Base-by-base conservation (phyloP, 2,329 filamentous ascomycete species). In the Trichoderma koningiopsis region DNA sequence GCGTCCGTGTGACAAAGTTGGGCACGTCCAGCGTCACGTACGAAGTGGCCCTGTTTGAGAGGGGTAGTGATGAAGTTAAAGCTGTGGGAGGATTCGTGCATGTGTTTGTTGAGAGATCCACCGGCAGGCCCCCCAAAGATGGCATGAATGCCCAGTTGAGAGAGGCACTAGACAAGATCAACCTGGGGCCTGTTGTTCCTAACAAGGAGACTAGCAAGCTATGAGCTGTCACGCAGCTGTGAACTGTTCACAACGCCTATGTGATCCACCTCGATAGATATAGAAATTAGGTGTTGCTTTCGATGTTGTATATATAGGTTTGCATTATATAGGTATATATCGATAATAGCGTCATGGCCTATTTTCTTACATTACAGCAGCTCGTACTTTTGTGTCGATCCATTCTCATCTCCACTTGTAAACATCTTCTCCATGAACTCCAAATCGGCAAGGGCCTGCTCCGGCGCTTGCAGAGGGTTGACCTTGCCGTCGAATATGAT, bases 11-110 rank as follows among this genome's bases (percentile, higher is more conserved):
- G 43, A 92, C 91, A 73, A 94, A 91, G 79, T 85, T 98, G 8
- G 94, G 94, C 4, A 92, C 88, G 73, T 93, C 92, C 31, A 97
- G 93, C 75, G 94, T 97, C 10, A 92, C 89, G 14, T 98, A 97
- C 76, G 95, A 98, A 77, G 88, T 97, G 70, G 96, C 89, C 0
- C 85, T 98, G 1, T 98, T 97, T 75, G 90, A 93, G 77, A 85
- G 87, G 70, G 92, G 91, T 0, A 82, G 89, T 2, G 88, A 92
- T 1, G 83, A 86, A 24, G 92, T 96, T 11, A 93, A 91, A 77
- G 93, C 93, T 13, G 93, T 97, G 0, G 94, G 94, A 1, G 91
- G 92, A 74, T 94, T 96, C 76, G 86, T 93, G 16, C 94, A 97
- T 77, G 93, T 97, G 13, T 97, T 95, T 81, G 92, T 96, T n/a